Evolutionary conservation across 495 filamentous ascomycete genomes (phyloP), one percentile per base, ranked within the genome.

Genomic region (Xylaria grammica): DNA sequence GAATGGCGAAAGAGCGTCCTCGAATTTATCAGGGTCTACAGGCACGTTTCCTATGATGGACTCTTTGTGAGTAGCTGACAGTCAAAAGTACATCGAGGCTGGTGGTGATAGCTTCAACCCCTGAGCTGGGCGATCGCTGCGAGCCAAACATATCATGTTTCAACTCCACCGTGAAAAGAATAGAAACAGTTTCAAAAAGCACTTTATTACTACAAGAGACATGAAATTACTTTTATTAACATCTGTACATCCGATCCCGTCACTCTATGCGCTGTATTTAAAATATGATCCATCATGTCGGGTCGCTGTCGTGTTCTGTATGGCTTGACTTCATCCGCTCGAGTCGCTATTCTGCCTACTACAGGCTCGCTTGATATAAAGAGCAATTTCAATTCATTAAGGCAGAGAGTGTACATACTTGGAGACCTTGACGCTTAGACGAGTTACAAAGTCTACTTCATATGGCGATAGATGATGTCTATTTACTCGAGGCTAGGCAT

Each of bases 311-410:
- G 64, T 50, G 54, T 45, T 49, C 30, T 49, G 26, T 20, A 40
- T 22, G 27, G 44, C 30, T 46, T 46, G 44, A 45, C 20, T 51
- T 62, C 50, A 66, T 36, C 57, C 50, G 42, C 50, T 42, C 38
- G 55, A 40, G 36, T 45, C 15, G 7, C 56, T 48, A 42, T 42
- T 40, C 32, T 50, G 32, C 45, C 58, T 60, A 20, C 45, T 60
- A 38, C 30, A 60, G 60, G 48, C 32, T 52, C 56, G 49, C 58
- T 62, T 66, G 53, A 57, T 62, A 45, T 52, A 27, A 52, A 34
- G 55, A 30, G 64, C 64, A 62, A 66, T 66, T 52, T 62, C 64
- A 20, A 7, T 56, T 49, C 54, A 66, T 61, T 56, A 53, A 66
- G 36, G 56, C 17, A 45, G 15, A 53, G 22, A 17, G 34, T 45